Evolutionary conservation across 148 eudicot species (phyloP).

Genomic region (Camellia japonica): DNA sequence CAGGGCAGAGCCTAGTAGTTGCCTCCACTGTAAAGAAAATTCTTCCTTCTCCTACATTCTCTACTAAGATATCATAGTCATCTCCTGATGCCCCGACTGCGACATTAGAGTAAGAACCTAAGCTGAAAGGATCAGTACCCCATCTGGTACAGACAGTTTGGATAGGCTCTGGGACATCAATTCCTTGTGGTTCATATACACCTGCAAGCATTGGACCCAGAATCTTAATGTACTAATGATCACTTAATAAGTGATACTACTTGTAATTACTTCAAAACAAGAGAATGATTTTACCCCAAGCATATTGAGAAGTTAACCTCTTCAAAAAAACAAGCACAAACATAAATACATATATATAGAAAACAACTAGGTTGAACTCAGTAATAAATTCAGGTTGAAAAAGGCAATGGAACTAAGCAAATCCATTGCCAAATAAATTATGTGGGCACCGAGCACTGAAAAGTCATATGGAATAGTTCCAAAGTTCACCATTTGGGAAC

Average conservation of each 20-base stretch:
- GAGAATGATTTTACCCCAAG: neutral
- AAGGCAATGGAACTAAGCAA: neutral
- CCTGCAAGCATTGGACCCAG: constrained; percentile 41
- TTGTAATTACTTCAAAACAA: neutral
- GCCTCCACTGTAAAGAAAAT: constrained; percentile 98
- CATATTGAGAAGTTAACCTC: neutral
- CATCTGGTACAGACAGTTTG: constrained; percentile 97
- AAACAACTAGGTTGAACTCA: neutral
- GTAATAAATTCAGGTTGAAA: neutral
- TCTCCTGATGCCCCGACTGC: constrained; percentile 99
- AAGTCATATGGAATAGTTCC: constrained; percentile 7
- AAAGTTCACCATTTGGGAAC: neutral
- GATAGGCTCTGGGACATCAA: constrained; percentile 88
- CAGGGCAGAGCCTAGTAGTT: constrained; percentile 89
- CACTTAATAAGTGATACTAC: neutral
- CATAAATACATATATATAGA: neutral
- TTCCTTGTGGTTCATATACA: constrained; percentile 89
- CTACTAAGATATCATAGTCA: constrained; percentile 96
- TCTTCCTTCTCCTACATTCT: constrained; percentile 94
- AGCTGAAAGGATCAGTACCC: constrained; percentile 91
- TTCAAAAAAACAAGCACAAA: neutral
- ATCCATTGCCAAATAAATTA: neutral
- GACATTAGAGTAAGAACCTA: constrained; percentile 95
- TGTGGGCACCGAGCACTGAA: neutral
- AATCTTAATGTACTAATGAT: constrained; percentile 4